phyloP scores from a whole-genome alignment of 106 monocot genomes.

The Xerophyta viscosa region DNA sequence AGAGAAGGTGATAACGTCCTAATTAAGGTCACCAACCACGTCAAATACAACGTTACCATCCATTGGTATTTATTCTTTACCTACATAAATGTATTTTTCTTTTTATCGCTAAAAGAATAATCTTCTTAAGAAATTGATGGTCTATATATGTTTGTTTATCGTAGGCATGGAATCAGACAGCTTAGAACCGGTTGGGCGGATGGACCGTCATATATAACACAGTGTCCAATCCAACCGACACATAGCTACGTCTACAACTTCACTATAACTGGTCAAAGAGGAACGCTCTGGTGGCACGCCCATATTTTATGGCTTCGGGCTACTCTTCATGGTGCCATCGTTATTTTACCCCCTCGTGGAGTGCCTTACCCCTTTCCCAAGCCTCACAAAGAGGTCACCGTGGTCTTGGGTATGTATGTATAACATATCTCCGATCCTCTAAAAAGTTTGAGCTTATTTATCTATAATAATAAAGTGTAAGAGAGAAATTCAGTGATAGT shows the following conservation, averaged over 20 bases:
- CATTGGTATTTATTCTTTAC: conserved; percentile 45
- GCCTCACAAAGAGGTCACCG: conserved; percentile 37
- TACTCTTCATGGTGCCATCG: conserved; percentile 55
- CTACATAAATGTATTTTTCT: too few species aligned
- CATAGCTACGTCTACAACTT: conserved; percentile 59
- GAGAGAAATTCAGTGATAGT: too few species aligned
- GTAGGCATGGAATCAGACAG: conserved; percentile 74
- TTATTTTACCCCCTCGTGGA: conserved; percentile 42
- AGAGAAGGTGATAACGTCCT: conserved; percentile 65
- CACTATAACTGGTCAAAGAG: conserved; percentile 53
- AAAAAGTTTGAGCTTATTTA: too few species aligned
- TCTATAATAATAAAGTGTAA: too few species aligned
- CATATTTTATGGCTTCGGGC: conserved; percentile 59
- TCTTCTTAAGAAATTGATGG: neutral
- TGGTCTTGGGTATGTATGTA: conserved; percentile 58
- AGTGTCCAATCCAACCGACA: conserved; percentile 57
- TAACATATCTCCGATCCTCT: too few species aligned
- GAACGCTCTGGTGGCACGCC: conserved; percentile 64
- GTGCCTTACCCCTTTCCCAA: conserved; percentile 59
- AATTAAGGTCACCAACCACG: conserved; percentile 60
- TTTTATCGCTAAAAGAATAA: too few species aligned
- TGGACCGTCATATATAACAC: conserved; percentile 70
- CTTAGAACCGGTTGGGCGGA: conserved; percentile 56
- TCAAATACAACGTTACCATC: conserved; percentile 55
- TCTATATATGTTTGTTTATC: neutral